A percentile compares a stretch with the other conserved stretches of the same genome.
Conservation (phyloP, 2,329 filamentous ascomycete species). For the Diplodia intermedia region DNA sequence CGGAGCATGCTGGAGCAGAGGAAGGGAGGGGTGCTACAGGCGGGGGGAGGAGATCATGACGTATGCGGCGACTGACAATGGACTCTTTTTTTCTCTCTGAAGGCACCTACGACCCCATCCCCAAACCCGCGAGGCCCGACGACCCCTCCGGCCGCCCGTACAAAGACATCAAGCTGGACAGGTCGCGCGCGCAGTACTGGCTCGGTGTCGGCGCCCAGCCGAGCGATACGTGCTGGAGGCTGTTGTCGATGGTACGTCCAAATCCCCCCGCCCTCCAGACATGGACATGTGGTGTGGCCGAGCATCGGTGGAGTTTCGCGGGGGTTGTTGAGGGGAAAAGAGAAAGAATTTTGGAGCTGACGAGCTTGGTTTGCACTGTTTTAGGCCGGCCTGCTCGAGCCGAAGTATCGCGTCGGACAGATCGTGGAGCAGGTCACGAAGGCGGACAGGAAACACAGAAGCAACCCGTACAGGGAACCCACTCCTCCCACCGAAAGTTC, state of each 20-base stretch:
- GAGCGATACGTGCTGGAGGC: constrained; percentile 84
- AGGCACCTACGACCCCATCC: constrained; percentile 67
- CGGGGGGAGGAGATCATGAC: not conserved
- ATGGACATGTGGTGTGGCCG: not conserved
- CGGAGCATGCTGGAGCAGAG: not conserved
- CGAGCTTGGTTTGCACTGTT: not conserved
- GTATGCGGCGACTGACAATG: not conserved
- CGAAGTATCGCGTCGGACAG: constrained; percentile 45
- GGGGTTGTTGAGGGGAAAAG: not conserved
- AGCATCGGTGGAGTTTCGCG: not conserved
- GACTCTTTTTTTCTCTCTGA: constrained; percentile 55
- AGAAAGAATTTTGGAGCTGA: not conserved
- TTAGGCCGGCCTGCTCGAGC: constrained; percentile 48
- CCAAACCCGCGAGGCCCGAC: constrained; percentile 59
- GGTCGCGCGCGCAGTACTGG: constrained; percentile 87
- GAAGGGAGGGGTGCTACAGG: too few species aligned
- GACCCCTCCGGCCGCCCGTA: constrained; percentile 66
- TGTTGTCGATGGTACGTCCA: constrained; percentile 76
- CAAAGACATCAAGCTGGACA: constrained; percentile 92
- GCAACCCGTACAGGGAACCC: not conserved
- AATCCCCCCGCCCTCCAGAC: not conserved
- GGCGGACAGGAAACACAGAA: constrained; percentile 37
- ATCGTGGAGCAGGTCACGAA: constrained; percentile 44
- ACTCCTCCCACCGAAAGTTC: not conserved
- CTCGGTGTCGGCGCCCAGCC: constrained; percentile 96